phyloP scores from a whole-genome alignment of 768 basidiomycete genomes.

The Arthromyces matolae region DNA sequence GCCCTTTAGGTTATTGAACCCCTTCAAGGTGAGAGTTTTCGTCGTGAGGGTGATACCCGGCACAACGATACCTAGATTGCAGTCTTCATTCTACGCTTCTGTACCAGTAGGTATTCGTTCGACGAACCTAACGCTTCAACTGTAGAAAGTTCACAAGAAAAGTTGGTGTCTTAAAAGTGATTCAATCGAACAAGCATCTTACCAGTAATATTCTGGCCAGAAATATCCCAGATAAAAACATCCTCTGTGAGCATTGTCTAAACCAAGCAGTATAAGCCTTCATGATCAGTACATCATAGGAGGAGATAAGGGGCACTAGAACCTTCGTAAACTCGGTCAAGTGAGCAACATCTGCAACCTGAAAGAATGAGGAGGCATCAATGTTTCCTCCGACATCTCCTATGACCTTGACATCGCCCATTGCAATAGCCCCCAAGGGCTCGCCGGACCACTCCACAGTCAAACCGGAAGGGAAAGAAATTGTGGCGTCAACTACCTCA shows the following conservation, averaged over 20 bases:
- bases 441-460: slow-evolving; percentile 57
- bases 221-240: slow-evolving; percentile 68
- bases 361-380: slow-evolving; percentile 50
- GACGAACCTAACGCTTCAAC: slow-evolving; percentile 53
- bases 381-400: slow-evolving; percentile 66
- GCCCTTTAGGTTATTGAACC: slow-evolving; percentile 63
- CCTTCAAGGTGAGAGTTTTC: slow-evolving; percentile 61
- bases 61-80: slow-evolving; percentile 48
- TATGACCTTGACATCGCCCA: slow-evolving; percentile 53
- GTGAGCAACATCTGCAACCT: slow-evolving; percentile 51
- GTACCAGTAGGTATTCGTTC: not conserved
- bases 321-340: slow-evolving; percentile 67
- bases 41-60: slow-evolving; percentile 49
- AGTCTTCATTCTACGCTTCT: not conserved
- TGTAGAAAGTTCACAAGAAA: slow-evolving; percentile 19
- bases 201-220: slow-evolving; percentile 61
- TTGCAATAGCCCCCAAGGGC: slow-evolving; percentile 54
- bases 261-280: not conserved
- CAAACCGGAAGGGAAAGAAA: slow-evolving; percentile 61
- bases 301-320: not conserved
- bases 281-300: no score
- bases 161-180: not conserved
- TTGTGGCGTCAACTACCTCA: slow-evolving; percentile 58
- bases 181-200: slow-evolving; percentile 12
- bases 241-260: slow-evolving; percentile 58